Conservation (phyloP, 345 rosid genomes). For the Aethionema arabicum region DNA sequence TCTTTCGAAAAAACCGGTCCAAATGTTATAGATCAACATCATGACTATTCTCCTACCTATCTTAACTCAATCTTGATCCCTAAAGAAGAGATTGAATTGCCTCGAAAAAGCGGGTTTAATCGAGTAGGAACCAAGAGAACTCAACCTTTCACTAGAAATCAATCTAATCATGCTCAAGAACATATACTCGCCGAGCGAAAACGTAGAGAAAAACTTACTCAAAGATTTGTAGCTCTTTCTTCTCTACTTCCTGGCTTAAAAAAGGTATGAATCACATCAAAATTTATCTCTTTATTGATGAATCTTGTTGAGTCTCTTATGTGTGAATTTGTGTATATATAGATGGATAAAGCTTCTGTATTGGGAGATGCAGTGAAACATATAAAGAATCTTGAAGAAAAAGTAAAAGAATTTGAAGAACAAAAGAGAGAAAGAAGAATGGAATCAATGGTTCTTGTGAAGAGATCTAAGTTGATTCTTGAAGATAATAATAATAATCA, state of each 20-base stretch:
- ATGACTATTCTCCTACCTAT: conserved; percentile 24
- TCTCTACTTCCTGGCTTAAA: conserved; percentile 37
- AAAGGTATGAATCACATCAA: conserved; percentile 30
- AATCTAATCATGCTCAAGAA: conserved; percentile 27
- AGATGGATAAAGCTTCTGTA: conserved; percentile 97
- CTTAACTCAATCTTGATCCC: conserved; percentile 14
- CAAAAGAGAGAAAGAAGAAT: conserved; percentile 53
- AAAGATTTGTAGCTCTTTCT: conserved; percentile 41
- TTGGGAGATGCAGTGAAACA: conserved; percentile 83
- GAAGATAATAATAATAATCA: conserved; percentile 46
- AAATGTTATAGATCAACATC: conserved; percentile 21
- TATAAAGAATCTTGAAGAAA: conserved; percentile 79
- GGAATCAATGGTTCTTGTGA: conserved; percentile 73
- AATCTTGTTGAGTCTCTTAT: conserved; percentile 5
- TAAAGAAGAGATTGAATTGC: conserved; percentile 5
- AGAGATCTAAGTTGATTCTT: conserved; percentile 55
- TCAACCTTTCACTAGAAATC: conserved; percentile 18
- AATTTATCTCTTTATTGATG: conserved; percentile 1
- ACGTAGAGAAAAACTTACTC: conserved; percentile 39
- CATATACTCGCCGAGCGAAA: conserved; percentile 37
- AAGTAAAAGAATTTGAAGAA: conserved; percentile 69
- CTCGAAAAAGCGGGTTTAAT: conserved; percentile 5
- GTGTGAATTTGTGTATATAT: background rate
- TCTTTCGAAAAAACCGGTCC: conserved; percentile 28
- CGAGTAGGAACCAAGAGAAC: conserved; percentile 23